A percentile compares a stretch with the other conserved stretches of the same genome.
These are phyloP conservation scores for Penicillium hordei DNA, from an alignment of 2,329 filamentous ascomycete genomes.

Conservation along the genomic window DNA sequence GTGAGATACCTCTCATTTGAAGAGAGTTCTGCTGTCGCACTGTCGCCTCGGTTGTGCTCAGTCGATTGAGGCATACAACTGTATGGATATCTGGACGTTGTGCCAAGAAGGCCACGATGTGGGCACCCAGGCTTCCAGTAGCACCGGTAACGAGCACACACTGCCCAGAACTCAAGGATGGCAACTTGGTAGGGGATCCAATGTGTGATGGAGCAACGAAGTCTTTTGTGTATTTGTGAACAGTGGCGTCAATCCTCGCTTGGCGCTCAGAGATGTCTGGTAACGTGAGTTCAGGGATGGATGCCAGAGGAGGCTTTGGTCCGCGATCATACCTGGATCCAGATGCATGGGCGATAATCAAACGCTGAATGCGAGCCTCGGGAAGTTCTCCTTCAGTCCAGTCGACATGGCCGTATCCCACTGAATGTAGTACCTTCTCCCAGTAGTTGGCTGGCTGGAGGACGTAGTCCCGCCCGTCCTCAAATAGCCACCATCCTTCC, in stretches of 20 bases:
- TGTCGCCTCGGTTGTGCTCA: too few relatives aligned
- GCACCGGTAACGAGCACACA: too few relatives aligned
- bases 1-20: background rate
- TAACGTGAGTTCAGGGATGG: too few relatives aligned
- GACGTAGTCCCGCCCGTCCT: constrained; percentile 33
- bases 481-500: constrained; percentile 44
- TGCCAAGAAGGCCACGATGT: too few relatives aligned
- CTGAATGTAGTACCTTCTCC: constrained; percentile 28
- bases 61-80: too few relatives aligned
- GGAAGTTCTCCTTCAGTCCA: constrained; percentile 34
- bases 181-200: too few relatives aligned
- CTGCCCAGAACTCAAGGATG: too few relatives aligned
- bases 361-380: constrained; percentile 26
- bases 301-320: too few relatives aligned
- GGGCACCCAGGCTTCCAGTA: too few relatives aligned
- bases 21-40: background rate
- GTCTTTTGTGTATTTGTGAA: background rate
- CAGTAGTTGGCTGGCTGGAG: constrained; percentile 15
- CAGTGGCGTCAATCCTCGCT: background rate
- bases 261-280: background rate
- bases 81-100: too few relatives aligned
- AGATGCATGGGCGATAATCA: constrained; percentile 23
- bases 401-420: constrained; percentile 34
- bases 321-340: too few relatives aligned
- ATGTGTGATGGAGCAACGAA: background rate